Conservation (phyloP, 352 stramenopile genomes). For the Pythium oligandrum region DNA sequence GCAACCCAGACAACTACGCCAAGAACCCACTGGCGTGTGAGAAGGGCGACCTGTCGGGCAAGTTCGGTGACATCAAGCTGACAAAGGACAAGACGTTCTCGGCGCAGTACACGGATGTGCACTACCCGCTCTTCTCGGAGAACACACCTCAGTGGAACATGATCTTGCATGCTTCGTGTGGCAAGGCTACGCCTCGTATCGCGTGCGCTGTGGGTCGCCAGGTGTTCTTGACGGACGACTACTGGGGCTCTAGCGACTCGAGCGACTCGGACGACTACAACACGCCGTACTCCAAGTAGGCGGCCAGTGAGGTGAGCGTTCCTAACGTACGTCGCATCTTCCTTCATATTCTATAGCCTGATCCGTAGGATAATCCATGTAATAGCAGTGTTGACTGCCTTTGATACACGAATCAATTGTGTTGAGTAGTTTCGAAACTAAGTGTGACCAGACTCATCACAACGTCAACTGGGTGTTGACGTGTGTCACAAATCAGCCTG, state of each 20-base stretch:
- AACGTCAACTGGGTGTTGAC: no score
- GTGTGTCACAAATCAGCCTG: no score
- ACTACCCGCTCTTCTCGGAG: conserved; percentile 21
- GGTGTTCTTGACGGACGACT: neutral
- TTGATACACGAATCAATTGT: no score
- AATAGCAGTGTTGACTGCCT: no score
- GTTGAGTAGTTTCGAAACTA: no score
- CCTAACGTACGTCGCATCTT: no score
- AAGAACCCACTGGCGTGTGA: conserved; percentile 17
- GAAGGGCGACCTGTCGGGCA: conserved; percentile 27
- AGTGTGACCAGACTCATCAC: no score
- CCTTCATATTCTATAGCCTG: no score
- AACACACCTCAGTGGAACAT: conserved; percentile 27
- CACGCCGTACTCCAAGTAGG: no score
- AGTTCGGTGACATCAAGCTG: conserved; percentile 22
- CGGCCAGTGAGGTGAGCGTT: no score
- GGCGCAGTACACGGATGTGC: conserved; percentile 13
- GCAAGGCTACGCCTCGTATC: conserved; percentile 21
- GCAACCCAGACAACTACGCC: conserved; percentile 21
- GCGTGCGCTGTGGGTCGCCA: conserved; percentile 15
- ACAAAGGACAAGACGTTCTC: conserved; percentile 10
- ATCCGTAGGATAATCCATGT: no score
- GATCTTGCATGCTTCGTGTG: conserved; percentile 25
- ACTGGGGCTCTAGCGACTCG: conserved; percentile 1
- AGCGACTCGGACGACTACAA: conserved; percentile 1